phyloP scores from a whole-genome alignment of 2,329 filamentous ascomycete species.

The Eutypella sp. region DNA sequence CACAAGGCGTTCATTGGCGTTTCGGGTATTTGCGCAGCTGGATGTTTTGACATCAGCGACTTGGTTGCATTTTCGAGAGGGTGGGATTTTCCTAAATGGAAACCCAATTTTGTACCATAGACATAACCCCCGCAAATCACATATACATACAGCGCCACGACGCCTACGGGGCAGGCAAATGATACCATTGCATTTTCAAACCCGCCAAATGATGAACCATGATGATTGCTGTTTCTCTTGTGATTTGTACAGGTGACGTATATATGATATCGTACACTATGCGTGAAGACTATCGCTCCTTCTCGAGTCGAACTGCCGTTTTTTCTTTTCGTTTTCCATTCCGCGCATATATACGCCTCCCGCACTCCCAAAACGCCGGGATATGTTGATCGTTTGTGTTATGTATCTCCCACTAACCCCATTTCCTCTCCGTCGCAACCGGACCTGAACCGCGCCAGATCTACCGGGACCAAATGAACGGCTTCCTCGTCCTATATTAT shows the following conservation, averaged over 20 bases:
- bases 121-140: too few species aligned
- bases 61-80: too few species aligned
- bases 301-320: too few species aligned
- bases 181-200: slow-evolving; percentile 2
- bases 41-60: too few species aligned
- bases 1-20: too few species aligned
- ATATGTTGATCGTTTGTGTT: slow-evolving; percentile 10
- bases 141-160: neutral
- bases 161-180: neutral
- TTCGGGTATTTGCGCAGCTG: too few species aligned
- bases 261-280: neutral
- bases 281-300: too few species aligned
- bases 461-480: slow-evolving; percentile 47
- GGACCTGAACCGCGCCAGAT: slow-evolving; percentile 9
- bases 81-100: too few species aligned
- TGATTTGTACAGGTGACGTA: slow-evolving; percentile 4
- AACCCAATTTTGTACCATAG: too few species aligned
- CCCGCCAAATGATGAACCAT: too few species aligned
- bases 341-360: slow-evolving; percentile 1
- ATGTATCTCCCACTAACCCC: neutral
- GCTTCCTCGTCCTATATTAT: slow-evolving; percentile 49
- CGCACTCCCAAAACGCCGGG: slow-evolving; percentile 12
- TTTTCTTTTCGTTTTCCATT: too few species aligned
- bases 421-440: slow-evolving; percentile 7
- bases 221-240: neutral